Base-by-base conservation (phyloP, 2,329 filamentous ascomycete genomes). In the Colletotrichum camelliae region DNA sequence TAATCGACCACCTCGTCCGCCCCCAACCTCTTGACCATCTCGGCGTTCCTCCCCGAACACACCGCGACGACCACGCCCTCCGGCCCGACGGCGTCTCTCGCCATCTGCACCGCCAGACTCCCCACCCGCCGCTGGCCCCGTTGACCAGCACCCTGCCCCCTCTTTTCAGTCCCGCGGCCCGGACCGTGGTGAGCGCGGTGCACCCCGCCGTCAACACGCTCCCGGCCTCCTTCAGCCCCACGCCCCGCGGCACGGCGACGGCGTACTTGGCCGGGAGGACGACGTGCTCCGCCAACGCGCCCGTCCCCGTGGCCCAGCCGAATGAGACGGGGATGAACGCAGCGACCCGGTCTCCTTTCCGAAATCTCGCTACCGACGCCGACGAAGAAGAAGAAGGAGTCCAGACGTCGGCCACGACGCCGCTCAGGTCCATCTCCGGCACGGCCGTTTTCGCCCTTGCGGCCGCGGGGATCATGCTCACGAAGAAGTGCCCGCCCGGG, bases 121-220 rank as follows among this genome's bases (percentile, higher is more conserved):
- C 89, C 89, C 7, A 90, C 86, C 88, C 88, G 1, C 89, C 88
- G 77, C 88, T 89, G 24, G 87, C 89, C 5, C 87, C 89, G 77
- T 89, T 88, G 5, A 90, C 81, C 62, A 90, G 78, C 43, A 89
- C 86, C 4, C 84, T 80, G 48, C 85, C 81, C 0, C 87, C 85
- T 31, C 78, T 77, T 78, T 84, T 81, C 74, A 84, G 81, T 2
- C 81, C 83, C 4, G 87, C 86, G 24, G 85, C 81, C 12, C 80
- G 79, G 0, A 88, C 79, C 29, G 87, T 79, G 55, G 85, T 82
- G 68, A 85, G 75, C 21, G 86, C 86, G 10, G 86, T 86, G 33
- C 75, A 77, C 7, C 83, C 86, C 7, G 85, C 82, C 35, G 86
- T 80, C n/a, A 84, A 76, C 31, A 86, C 81, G 1, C 86, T 85